Evolutionary conservation across 257 asterid genomes (phyloP).

Genomic region (Apocynum venetum): DNA sequence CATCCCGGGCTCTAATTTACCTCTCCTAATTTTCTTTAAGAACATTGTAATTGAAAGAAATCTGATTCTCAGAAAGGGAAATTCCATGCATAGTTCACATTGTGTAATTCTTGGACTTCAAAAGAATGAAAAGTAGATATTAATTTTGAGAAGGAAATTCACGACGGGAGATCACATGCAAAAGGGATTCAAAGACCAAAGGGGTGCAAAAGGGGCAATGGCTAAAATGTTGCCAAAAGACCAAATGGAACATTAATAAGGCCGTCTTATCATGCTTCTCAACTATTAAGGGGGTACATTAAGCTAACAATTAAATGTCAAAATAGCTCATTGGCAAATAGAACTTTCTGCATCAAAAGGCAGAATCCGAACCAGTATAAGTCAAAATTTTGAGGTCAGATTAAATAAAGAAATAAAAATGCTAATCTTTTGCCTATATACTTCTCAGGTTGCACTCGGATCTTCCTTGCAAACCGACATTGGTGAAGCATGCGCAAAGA

Average conservation of each 20-base stretch:
- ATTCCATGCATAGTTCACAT: too few species aligned
- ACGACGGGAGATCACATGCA: too few species aligned
- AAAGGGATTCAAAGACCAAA: too few species aligned
- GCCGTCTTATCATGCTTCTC: not conserved
- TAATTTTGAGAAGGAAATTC: too few species aligned
- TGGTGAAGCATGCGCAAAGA: not conserved
- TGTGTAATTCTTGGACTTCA: too few species aligned
- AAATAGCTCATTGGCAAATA: not conserved
- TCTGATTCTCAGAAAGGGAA: too few species aligned
- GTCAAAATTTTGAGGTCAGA: not conserved
- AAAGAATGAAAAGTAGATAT: too few species aligned
- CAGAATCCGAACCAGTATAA: not conserved
- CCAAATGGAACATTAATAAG: not conserved
- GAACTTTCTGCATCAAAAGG: not conserved
- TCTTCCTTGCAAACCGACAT: not conserved
- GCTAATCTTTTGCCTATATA: not conserved
- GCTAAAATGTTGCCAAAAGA: too few species aligned
- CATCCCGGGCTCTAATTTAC: too few species aligned
- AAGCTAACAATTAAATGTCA: not conserved
- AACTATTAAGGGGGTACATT: not conserved
- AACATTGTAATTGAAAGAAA: too few species aligned
- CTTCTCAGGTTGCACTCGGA: not conserved
- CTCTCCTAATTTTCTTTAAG: too few species aligned
- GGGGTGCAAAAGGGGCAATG: too few species aligned
- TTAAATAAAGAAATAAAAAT: not conserved